Base-by-base conservation (phyloP, 768 basidiomycete genomes). In the Amanita muscaria region DNA sequence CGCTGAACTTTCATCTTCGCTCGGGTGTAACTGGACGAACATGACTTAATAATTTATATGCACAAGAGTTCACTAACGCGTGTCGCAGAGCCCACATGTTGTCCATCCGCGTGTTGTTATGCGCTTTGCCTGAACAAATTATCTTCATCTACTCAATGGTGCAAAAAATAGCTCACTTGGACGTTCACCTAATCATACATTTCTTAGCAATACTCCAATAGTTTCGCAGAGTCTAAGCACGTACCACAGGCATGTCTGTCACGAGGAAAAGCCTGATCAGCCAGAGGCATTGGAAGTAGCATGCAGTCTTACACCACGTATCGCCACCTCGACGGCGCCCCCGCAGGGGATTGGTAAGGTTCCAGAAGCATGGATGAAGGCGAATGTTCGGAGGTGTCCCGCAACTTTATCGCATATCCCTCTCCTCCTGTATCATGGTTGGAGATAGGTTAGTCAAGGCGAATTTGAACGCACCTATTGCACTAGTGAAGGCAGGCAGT, bases 331-430 rank as follows among this genome's bases (percentile, higher is more conserved):
- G 74, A 70, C 57, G 29, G 64, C 59, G 49, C 77, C 65, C 4
- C 68, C 60, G 40, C 65, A 64, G 41, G 79, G 65, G 72, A 68
- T 50, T 73, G 80, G 0, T 87, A 84, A 5, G 82, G 77, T 50
- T 91, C 88, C 19, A 93, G 63, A 8, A 88, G 64, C 80, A 86
- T 81, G 0, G 80, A 77, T 4, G 77, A 74, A 2, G 88, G 73
- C 0, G 82, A 81, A 35, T 80, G 76, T 50, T 87, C 85, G 3
- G 64, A 54, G 0, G 88, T 88, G 44, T 73, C 72, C 14, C 89
- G 76, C 21, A 87, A 74, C 63, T 91, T 93, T 51, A 91, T 82
- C 22, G 77, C 71, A 59, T 78, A 83, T 0, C 79, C 87, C 56
- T 86, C 84, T 0, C 85, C 85, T 38, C 83, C 83, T 73, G 44